These are phyloP conservation scores for Nicotiana undulata DNA, from an alignment of 257 asterid species.

Conservation along the genomic window DNA sequence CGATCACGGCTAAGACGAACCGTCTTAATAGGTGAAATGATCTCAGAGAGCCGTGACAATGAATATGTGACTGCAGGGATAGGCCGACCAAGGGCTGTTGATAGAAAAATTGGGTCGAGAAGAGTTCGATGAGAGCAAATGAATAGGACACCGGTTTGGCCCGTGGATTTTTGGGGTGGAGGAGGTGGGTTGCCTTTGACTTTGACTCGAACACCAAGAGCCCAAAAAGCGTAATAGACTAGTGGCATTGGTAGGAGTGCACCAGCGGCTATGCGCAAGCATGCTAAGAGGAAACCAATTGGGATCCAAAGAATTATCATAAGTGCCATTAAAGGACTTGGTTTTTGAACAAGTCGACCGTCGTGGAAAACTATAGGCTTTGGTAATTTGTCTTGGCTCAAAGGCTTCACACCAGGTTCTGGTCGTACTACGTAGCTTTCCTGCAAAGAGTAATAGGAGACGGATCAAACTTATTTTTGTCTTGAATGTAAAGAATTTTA, in stretches of 20 bases:
- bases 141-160: slow-evolving; percentile 49
- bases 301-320: slow-evolving; percentile 68
- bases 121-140: slow-evolving; percentile 74
- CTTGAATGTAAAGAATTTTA: too few relatives aligned
- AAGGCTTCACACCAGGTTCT: slow-evolving; percentile 25
- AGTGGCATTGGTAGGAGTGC: slow-evolving; percentile 60
- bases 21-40: slow-evolving; percentile 66
- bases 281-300: slow-evolving; percentile 49
- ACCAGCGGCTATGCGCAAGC: slow-evolving; percentile 57
- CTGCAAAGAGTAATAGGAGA: slow-evolving; percentile 18
- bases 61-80: slow-evolving; percentile 73
- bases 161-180: slow-evolving; percentile 24
- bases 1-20: slow-evolving; percentile 59
- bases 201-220: slow-evolving; percentile 52
- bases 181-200: slow-evolving; percentile 71
- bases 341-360: slow-evolving; percentile 71
- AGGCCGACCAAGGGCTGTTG: slow-evolving; percentile 62
- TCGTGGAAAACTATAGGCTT: slow-evolving; percentile 71
- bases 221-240: slow-evolving; percentile 47
- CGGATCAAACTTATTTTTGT: too few relatives aligned
- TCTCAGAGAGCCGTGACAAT: slow-evolving; percentile 57
- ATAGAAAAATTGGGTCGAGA: slow-evolving; percentile 69
- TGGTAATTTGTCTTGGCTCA: slow-evolving; percentile 43
- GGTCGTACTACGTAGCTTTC: slow-evolving; percentile 48
- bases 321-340: slow-evolving; percentile 44